Conservation (phyloP, 169 alveolate species). For the Blepharisma undulans region DNA sequence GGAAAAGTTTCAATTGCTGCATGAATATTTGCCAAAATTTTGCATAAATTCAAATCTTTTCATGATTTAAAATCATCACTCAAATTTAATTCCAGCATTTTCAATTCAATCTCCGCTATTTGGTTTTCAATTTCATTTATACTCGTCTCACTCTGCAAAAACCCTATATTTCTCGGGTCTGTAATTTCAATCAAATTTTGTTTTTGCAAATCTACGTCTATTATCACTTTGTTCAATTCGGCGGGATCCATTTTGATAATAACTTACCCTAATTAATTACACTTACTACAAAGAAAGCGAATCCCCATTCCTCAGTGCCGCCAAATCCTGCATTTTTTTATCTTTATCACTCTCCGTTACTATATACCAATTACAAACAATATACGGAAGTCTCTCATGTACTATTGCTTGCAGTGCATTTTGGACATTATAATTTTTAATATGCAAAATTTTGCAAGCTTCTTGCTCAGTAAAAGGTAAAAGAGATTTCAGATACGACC, state of each 20-base stretch:
- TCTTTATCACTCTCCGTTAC: slow-evolving; percentile 35
- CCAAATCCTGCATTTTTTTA: slow-evolving; percentile 6
- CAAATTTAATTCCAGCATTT: neutral
- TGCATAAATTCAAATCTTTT: neutral
- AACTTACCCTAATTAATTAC: neutral
- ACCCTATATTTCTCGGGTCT: neutral
- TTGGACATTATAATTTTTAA: slow-evolving; percentile 21
- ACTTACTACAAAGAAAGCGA: slow-evolving; percentile 3
- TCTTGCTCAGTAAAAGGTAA: slow-evolving; percentile 26
- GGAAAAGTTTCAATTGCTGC: neutral
- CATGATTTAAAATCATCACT: neutral
- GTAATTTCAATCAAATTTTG: neutral
- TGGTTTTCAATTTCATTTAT: neutral
- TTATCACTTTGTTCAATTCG: neutral
- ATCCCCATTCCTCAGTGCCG: slow-evolving; percentile 23
- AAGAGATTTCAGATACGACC: neutral
- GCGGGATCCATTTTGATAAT: neutral
- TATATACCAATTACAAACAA: slow-evolving; percentile 23
- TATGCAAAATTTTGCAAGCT: slow-evolving; percentile 34
- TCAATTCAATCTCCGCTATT: neutral
- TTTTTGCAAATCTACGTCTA: neutral
- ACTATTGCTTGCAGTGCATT: slow-evolving; percentile 29
- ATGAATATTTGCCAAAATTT: neutral
- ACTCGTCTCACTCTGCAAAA: neutral
- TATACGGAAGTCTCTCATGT: slow-evolving; percentile 34